Percentiles rank a stretch among this genome's conserved stretches.
Conservation (phyloP, 1,284 basidiomycete species). For the Apiotrichum laibachii region DNA sequence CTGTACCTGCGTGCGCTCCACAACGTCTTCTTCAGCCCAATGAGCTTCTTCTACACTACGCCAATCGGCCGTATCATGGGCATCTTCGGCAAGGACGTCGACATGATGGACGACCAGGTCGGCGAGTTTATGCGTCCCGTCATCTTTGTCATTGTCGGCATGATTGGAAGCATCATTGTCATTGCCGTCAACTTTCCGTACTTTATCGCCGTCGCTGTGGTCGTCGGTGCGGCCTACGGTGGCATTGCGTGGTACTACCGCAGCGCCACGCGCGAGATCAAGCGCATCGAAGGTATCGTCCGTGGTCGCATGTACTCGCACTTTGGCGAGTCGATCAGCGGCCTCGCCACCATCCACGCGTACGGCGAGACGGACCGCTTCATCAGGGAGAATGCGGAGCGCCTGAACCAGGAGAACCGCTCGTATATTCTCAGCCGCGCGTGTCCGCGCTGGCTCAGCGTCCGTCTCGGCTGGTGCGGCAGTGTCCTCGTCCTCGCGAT, state of each 20-base stretch:
- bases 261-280: slow-evolving; percentile 72
- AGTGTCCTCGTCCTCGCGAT: slow-evolving; percentile 65
- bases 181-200: slow-evolving; percentile 68
- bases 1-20: slow-evolving; percentile 59
- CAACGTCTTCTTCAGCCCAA: slow-evolving; percentile 64
- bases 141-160: slow-evolving; percentile 31
- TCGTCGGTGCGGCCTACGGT: not conserved
- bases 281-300: slow-evolving; percentile 59
- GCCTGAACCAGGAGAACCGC: slow-evolving; percentile 71
- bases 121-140: slow-evolving; percentile 65
- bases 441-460: slow-evolving; percentile 64
- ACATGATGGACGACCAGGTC: slow-evolving; percentile 70
- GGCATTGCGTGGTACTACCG: slow-evolving; percentile 65
- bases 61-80: slow-evolving; percentile 64
- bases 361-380: slow-evolving; percentile 66
- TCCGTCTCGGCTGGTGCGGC: slow-evolving; percentile 72
- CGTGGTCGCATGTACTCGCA: slow-evolving; percentile 72
- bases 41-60: slow-evolving; percentile 68
- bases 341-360: slow-evolving; percentile 70
- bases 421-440: slow-evolving; percentile 56
- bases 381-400: slow-evolving; percentile 64
- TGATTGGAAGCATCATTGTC: slow-evolving; percentile 60
- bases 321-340: slow-evolving; percentile 72
- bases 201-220: slow-evolving; percentile 54
- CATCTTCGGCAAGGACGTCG: slow-evolving; percentile 60